These are phyloP conservation scores for Nosema granulosis DNA, from an alignment of 371 early-diverging fungal species.

Conservation along the genomic window DNA sequence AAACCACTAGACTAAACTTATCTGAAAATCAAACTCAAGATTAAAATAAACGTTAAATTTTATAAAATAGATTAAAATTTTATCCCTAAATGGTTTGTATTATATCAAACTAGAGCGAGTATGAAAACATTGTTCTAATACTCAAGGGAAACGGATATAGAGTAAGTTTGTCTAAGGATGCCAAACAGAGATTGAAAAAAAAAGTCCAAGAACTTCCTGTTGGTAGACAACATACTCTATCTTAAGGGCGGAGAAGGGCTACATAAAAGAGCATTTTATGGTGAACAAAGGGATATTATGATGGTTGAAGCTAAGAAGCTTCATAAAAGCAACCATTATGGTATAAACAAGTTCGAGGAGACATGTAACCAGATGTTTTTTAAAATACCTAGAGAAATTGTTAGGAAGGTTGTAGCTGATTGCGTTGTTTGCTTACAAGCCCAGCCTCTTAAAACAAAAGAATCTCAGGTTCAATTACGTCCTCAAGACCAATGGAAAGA, in stretches of 20 bases:
- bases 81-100: background rate
- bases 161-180: background rate
- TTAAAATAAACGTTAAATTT: background rate
- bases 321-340: background rate
- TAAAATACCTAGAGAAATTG: background rate
- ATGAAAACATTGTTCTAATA: background rate
- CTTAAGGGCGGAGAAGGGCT: background rate
- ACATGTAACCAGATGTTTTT: background rate
- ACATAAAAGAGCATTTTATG: background rate
- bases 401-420: background rate
- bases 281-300: background rate
- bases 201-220: background rate
- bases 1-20: background rate
- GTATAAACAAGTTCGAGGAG: background rate
- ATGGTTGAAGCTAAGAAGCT: background rate
- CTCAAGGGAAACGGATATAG: background rate
- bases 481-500: background rate
- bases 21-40: background rate
- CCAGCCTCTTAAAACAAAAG: background rate
- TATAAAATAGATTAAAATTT: background rate
- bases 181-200: background rate
- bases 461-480: background rate
- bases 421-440: background rate
- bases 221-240: background rate
- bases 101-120: background rate